Evolutionary conservation across 371 early-diverging fungal genomes (phyloP), one percentile per base, ranked within the genome.

Genomic region (Ordospora pajunii): DNA sequence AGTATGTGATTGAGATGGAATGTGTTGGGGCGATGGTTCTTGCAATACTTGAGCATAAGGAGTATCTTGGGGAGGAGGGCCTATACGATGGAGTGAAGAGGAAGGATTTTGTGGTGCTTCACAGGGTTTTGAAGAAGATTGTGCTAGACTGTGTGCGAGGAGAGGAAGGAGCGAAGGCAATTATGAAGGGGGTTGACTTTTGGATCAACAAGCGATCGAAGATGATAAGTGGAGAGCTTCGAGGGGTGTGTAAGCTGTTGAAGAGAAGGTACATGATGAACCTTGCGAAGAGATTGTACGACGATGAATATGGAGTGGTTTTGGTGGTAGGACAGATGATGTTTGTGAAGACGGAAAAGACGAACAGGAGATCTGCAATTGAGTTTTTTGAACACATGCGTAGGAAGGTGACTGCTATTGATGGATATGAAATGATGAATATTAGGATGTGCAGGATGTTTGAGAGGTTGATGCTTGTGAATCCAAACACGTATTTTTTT

Each of bases 161-260:
- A 5, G 67, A 65, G 0, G 14, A 23, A 17, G 78, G 78, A 12
- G 68, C 76, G 0, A 45, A 9, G 17, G 52, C 43, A 25, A 19
- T 81, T n/a, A 21, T 75, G 19, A 54, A 71, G 17, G 63, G 49
- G 6, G 42, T 78, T 48, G 52, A 19, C 0, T 17, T 27, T 2
- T 82, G 82, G 82, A 63, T 79, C 46, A 71, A 46, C 22, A 70
- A 48, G 22, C 76, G 72, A 21, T 77, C 82, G 1, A 48, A 25
- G 19, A 23, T 76, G n/a, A 53, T 82, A 12, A 64, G 73, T 42
- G 42, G 27, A 37, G 52, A 66, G 23, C 25, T 82, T 12, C 50
- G 64, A 69, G 65, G 70, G n/a, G 22, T 75, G 8, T 17, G 76
- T 12, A 62, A 49, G 23, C 21, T 82, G 32, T 37, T 79, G 25